These are phyloP conservation scores for Eimeria maxima DNA, from an alignment of 169 alveolate species.

Conservation along the genomic window DNA sequence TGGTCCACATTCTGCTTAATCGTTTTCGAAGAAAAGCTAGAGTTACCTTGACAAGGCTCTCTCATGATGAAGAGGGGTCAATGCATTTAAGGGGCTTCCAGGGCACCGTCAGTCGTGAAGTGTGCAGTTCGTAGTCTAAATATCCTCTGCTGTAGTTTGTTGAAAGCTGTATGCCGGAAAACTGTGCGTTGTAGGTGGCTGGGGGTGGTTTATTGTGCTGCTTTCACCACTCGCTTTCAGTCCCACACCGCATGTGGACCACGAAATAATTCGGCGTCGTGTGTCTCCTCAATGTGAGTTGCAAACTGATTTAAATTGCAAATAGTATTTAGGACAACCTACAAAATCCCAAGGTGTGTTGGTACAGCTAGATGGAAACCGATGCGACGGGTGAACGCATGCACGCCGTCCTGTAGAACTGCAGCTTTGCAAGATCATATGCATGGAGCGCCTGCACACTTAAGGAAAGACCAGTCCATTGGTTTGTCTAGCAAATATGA, in stretches of 20 bases:
- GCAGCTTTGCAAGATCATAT: neutral
- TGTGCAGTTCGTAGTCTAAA: too few relatives aligned
- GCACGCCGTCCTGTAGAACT: neutral
- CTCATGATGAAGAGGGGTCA: too few relatives aligned
- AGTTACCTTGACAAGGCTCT: too few relatives aligned
- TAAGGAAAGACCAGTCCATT: neutral
- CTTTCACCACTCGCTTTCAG: too few relatives aligned
- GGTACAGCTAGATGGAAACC: neutral
- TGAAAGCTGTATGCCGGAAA: too few relatives aligned
- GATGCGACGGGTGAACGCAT: slow-evolving; percentile 9
- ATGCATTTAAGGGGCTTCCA: too few relatives aligned
- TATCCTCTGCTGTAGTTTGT: too few relatives aligned
- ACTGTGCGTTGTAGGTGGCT: neutral
- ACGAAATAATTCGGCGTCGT: neutral
- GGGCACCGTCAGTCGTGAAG: too few relatives aligned
- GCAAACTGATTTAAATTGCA: neutral
- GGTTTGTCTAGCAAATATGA: neutral
- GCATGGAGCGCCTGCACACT: neutral
- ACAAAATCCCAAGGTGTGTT: neutral
- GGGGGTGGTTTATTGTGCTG: neutral
- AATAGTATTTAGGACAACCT: neutral
- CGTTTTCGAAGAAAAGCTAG: too few relatives aligned
- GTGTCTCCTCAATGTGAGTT: neutral
- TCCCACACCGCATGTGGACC: neutral
- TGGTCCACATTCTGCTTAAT: too few relatives aligned